A percentile compares a stretch with the other conserved stretches of the same genome.
These are phyloP conservation scores for Sugiyamaella paludigena DNA, from an alignment of 1,139 yeast genomes.

Conservation along the genomic window DNA sequence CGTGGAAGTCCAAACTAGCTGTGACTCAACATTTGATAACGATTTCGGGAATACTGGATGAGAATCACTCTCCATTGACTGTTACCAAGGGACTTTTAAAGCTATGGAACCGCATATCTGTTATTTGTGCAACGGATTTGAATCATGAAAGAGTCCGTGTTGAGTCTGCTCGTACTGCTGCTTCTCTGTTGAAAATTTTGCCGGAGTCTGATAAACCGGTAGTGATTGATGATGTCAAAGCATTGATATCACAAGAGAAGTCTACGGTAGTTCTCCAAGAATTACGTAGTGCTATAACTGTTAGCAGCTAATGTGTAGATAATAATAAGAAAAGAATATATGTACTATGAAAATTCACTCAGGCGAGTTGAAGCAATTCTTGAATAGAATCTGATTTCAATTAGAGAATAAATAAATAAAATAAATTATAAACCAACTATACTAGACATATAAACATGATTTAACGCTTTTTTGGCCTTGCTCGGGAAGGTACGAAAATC, in stretches of 20 bases:
- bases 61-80: not conserved
- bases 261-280: conserved; percentile 28
- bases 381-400: too few species aligned
- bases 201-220: conserved; percentile 3
- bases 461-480: conserved; percentile 11
- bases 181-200: conserved; percentile 26
- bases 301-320: too few species aligned
- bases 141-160: conserved; percentile 64
- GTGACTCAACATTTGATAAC: conserved; percentile 5
- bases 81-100: conserved; percentile 18
- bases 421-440: not conserved
- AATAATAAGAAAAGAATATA: too few species aligned
- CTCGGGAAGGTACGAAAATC: conserved; percentile 24
- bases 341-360: too few species aligned
- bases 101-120: conserved; percentile 35
- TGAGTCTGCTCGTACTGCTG: conserved; percentile 46
- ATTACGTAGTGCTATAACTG: conserved; percentile 18
- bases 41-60: not conserved
- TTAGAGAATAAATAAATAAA: not conserved
- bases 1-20: conserved; percentile 40
- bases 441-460: conserved; percentile 3
- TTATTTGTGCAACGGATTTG: conserved; percentile 43
- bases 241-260: conserved; percentile 21
- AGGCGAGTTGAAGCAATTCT: too few species aligned
- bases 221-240: conserved; percentile 14